Base-by-base conservation (phyloP, 1,284 basidiomycete species). In the Ustilago bromivora region DNA sequence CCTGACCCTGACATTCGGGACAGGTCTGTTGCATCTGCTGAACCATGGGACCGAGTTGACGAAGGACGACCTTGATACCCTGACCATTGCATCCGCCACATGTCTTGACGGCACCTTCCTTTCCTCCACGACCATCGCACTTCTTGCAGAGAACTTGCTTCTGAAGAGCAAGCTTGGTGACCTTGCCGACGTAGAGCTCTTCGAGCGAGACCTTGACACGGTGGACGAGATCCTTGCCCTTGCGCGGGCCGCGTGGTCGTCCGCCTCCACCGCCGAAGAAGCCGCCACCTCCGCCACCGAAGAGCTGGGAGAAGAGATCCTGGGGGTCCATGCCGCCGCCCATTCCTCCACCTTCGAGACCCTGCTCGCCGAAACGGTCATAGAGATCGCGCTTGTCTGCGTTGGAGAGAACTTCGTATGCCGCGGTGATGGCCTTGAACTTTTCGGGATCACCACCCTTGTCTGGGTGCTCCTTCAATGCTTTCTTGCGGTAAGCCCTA, bases 1-100 rank as follows among this genome's bases (percentile, higher is more conserved):
- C 97, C 28, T 91, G 90, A 38, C 94, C 97, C 61, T 90, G 90
- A 87, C 97, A 99, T 38, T 98, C 96, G 85, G 93, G 91, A 88
- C 97, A 99, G 58, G 92, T 90, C 78, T 95, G 93, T 87, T 99
- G 97, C 84, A 99, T 94, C 88, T 99, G 97, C 88, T 99, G 97
- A 82, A 99, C 95, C 97, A 99, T 99, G 17, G 97, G 97, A 41
- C 97, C 97, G 90, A 97, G 92, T 87, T 98, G 96, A 73, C 97
- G 93, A 71, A 98, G 89, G 66, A 93, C 94, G 82, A 98, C 88
- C 87, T 93, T 94, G 88, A 97, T 88, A 86, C 97, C 97, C 82
- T 95, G 94, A 79, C 97, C 97, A 83, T 89, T 90, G 89, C 97
- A 99, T 23, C 89, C 87, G 57, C 87, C 83, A 87, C 97, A 99